Conservation (phyloP, 2,329 filamentous ascomycete species). For the Alternaria solani region DNA sequence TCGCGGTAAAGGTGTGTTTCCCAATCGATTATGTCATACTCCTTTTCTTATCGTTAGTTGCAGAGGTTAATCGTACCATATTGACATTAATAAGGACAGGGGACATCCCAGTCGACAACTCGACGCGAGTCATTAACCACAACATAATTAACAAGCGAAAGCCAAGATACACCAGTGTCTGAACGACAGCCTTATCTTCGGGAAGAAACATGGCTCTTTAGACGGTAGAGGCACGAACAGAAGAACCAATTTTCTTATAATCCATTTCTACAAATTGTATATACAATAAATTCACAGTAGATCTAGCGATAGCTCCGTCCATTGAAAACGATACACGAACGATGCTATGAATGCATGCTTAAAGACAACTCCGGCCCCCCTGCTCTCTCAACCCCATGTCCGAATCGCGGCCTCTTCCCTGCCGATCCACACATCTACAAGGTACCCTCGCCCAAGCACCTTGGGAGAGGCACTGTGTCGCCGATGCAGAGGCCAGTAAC, state of each 20-base stretch:
- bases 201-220: no score
- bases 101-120: no score
- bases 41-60: no score
- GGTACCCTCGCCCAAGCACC: conserved; percentile 50
- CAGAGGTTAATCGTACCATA: no score
- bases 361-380: not conserved
- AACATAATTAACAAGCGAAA: no score
- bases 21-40: no score
- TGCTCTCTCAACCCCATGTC: rapidly evolving
- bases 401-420: not conserved
- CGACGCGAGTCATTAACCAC: no score
- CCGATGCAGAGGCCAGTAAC: conserved; percentile 51
- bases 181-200: no score
- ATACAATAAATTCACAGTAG: not conserved
- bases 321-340: not conserved
- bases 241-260: not conserved
- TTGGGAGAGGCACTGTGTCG: conserved; percentile 49
- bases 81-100: no score
- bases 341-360: not conserved
- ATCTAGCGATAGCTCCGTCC: not conserved
- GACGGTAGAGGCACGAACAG: no score
- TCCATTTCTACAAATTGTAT: not conserved
- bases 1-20: no score
- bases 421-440: conserved; percentile 17
- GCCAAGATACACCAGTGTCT: no score